phyloP scores from a whole-genome alignment of 306 rosid species.

The Prunus fruticosa region DNA sequence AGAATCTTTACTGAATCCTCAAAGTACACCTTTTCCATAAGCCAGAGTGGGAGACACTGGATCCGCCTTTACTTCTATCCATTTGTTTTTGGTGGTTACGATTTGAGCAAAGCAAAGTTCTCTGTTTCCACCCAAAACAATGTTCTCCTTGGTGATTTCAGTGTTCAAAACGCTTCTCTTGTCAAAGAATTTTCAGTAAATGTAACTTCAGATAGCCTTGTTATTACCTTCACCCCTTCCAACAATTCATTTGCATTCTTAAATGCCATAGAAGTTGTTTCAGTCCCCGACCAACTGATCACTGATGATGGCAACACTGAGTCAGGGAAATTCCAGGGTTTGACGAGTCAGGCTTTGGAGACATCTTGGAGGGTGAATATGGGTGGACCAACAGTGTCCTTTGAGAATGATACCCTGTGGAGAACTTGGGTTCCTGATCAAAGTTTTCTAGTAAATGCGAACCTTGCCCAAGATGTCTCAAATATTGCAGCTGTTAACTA shows the following conservation, averaged over 20 bases:
- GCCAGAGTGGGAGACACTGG: slow-evolving; percentile 73
- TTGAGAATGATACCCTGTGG: slow-evolving; percentile 55
- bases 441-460: slow-evolving; percentile 37
- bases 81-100: slow-evolving; percentile 34
- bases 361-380: slow-evolving; percentile 85
- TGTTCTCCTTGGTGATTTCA: slow-evolving; percentile 57
- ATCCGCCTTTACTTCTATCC: slow-evolving; percentile 87
- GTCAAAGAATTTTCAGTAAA: slow-evolving; percentile 67
- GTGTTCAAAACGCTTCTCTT: slow-evolving; percentile 34
- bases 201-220: slow-evolving; percentile 49
- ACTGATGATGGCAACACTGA: slow-evolving; percentile 32
- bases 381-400: slow-evolving; percentile 78
- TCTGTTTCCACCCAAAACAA: slow-evolving; percentile 46
- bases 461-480: slow-evolving; percentile 37
- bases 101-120: slow-evolving; percentile 56
- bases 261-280: slow-evolving; percentile 82
- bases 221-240: slow-evolving; percentile 50
- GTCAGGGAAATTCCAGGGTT: slow-evolving; percentile 30
- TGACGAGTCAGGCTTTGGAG: slow-evolving; percentile 53
- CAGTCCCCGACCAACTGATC: slow-evolving; percentile 63
- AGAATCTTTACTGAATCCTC: slow-evolving; percentile 66
- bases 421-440: slow-evolving; percentile 77
- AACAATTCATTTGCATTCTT: slow-evolving; percentile 54
- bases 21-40: slow-evolving; percentile 56
- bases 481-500: slow-evolving; percentile 57